These are phyloP conservation scores for Blumeria graminis DNA, from an alignment of 2,329 filamentous ascomycete species.

Conservation along the genomic window DNA sequence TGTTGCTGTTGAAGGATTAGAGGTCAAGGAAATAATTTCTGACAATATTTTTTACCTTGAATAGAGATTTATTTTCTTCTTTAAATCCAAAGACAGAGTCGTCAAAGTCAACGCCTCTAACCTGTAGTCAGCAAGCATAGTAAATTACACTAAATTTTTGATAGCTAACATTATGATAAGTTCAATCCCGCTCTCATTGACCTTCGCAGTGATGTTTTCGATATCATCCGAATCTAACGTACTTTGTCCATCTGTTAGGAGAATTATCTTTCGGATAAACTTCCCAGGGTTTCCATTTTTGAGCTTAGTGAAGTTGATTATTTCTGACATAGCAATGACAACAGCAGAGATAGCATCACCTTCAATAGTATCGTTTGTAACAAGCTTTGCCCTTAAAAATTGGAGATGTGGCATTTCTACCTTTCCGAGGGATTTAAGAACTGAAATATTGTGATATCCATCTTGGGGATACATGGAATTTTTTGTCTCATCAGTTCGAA, in stretches of 20 bases:
- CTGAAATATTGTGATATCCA: slow-evolving; percentile 58
- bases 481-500: slow-evolving; percentile 54
- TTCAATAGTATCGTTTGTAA: slow-evolving; percentile 37
- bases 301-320: slow-evolving; percentile 53
- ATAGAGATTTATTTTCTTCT: slow-evolving; percentile 56
- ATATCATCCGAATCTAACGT: slow-evolving; percentile 48
- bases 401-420: slow-evolving; percentile 45
- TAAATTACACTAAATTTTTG: background rate
- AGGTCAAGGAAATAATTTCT: background rate
- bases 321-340: slow-evolving; percentile 70
- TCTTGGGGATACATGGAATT: slow-evolving; percentile 34
- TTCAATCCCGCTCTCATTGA: slow-evolving; percentile 55
- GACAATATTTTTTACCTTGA: slow-evolving; percentile 29
- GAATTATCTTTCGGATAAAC: slow-evolving; percentile 54
- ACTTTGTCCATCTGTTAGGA: slow-evolving; percentile 64
- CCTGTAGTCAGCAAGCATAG: slow-evolving; percentile 8
- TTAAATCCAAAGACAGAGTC: slow-evolving; percentile 75
- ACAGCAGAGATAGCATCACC: slow-evolving; percentile 80
- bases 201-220: slow-evolving; percentile 38
- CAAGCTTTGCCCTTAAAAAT: slow-evolving; percentile 35
- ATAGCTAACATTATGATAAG: slow-evolving; percentile 48
- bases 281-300: slow-evolving; percentile 28
- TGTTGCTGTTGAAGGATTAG: background rate
- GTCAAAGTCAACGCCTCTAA: slow-evolving; percentile 77
- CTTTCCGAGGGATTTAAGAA: slow-evolving; percentile 43